phyloP scores from a whole-genome alignment of 2,329 filamentous ascomycete species.

The Leptographium galeiforme region DNA sequence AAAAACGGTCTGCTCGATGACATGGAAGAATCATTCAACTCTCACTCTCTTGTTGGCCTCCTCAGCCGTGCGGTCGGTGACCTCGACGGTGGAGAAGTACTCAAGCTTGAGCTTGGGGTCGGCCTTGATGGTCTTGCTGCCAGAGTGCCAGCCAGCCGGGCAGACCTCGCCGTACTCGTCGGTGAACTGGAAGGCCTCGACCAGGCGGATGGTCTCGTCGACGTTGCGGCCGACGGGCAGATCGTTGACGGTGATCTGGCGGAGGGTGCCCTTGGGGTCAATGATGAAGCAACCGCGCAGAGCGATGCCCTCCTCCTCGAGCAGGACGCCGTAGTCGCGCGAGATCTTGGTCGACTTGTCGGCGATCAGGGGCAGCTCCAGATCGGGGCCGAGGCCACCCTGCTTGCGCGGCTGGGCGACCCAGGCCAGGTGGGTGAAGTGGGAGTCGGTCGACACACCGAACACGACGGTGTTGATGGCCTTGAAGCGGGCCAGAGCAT shows the following conservation, averaged over 20 bases:
- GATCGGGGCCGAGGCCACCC: slow-evolving; percentile 44
- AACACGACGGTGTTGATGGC: slow-evolving; percentile 45
- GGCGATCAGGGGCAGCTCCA: slow-evolving; percentile 47
- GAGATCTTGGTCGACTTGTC: slow-evolving; percentile 49
- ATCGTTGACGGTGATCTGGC: slow-evolving; percentile 54
- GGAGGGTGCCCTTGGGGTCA: slow-evolving; percentile 45
- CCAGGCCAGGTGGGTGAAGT: slow-evolving; percentile 46
- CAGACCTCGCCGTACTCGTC: slow-evolving; percentile 72
- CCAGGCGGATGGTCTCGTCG: slow-evolving; percentile 50
- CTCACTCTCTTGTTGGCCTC: slow-evolving; percentile 2
- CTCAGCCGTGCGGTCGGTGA: slow-evolving; percentile 18
- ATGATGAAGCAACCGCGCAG: slow-evolving; percentile 54
- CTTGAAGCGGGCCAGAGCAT: slow-evolving; percentile 45
- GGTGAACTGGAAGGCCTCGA: slow-evolving; percentile 68
- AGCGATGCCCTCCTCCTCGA: slow-evolving; percentile 50
- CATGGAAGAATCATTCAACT: neutral
- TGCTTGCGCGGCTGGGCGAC: slow-evolving; percentile 42
- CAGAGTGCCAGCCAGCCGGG: slow-evolving; percentile 35
- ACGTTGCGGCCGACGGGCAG: slow-evolving; percentile 51
- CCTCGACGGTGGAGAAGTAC: slow-evolving; percentile 27
- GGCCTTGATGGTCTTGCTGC: slow-evolving; percentile 35
- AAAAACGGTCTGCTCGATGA: neutral
- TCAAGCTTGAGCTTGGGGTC: slow-evolving; percentile 36
- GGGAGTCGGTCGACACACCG: slow-evolving; percentile 48
- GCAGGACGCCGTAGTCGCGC: slow-evolving; percentile 48